phyloP scores from a whole-genome alignment of 352 stramenopile genomes.

The Phytophthora sojae region DNA sequence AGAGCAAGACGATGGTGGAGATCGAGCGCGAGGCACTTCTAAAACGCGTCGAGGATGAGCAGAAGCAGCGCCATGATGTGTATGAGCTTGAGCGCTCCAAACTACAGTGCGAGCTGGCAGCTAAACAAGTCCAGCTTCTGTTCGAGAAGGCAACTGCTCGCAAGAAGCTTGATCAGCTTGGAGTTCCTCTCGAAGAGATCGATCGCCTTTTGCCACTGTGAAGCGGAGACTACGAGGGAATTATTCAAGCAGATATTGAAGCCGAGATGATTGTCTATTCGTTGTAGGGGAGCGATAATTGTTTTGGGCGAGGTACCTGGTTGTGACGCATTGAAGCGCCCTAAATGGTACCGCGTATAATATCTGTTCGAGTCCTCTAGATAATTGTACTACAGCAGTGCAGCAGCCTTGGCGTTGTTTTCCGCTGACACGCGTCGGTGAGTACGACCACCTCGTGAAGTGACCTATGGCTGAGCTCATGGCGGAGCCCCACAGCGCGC shows the following conservation, averaged over 20 bases:
- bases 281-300: not conserved
- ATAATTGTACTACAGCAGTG: no score
- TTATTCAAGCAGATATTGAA: not conserved
- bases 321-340: not conserved
- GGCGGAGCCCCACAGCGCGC: no score
- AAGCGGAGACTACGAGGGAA: not conserved
- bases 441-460: no score
- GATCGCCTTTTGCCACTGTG: conserved; percentile 50
- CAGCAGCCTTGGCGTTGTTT: no score
- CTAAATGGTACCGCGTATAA: not conserved
- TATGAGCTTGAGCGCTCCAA: conserved; percentile 38
- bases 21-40: conserved; percentile 38
- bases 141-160: conserved; percentile 56
- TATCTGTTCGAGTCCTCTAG: not conserved
- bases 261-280: conserved; percentile 4
- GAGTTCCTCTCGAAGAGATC: conserved; percentile 49
- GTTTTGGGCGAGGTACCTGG: not conserved
- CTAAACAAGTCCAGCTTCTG: conserved; percentile 50
- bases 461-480: no score
- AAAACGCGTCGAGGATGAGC: conserved; percentile 38
- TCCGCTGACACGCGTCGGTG: no score
- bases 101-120: conserved; percentile 37
- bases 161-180: conserved; percentile 55
- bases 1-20: conserved; percentile 9
- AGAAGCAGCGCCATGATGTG: conserved; percentile 36